Evolutionary conservation across 495 filamentous ascomycete species (phyloP).

Genomic region (Symbiotaphrina buchneri): DNA sequence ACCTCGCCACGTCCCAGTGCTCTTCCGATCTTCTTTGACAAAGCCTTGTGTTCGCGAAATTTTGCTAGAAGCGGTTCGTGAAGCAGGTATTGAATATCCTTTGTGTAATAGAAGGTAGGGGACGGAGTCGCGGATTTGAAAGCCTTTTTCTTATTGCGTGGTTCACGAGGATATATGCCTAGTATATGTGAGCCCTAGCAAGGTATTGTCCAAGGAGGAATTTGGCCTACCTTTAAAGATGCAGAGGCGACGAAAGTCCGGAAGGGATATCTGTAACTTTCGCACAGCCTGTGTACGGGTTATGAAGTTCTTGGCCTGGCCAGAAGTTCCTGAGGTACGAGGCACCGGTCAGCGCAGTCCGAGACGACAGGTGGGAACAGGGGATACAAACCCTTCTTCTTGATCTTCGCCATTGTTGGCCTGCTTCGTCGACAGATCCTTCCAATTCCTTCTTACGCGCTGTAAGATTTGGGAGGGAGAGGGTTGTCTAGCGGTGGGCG

Average conservation of each 20-base stretch:
- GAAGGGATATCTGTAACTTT: conserved; percentile 90
- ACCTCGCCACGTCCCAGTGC: conserved; percentile 83
- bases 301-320: conserved; percentile 95
- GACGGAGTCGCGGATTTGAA: conserved; percentile 71
- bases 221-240: conserved; percentile 67
- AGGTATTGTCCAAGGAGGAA: background rate
- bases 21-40: conserved; percentile 88
- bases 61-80: conserved; percentile 91
- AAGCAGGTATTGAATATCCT: conserved; percentile 93
- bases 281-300: conserved; percentile 89
- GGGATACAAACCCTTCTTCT: conserved; percentile 57
- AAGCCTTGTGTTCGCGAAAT: conserved; percentile 87
- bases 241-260: conserved; percentile 91
- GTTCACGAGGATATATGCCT: conserved; percentile 94
- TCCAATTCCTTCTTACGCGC: no score
- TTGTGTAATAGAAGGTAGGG: conserved; percentile 97
- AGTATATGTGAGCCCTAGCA: background rate
- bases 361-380: background rate
- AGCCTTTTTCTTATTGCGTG: conserved; percentile 87
- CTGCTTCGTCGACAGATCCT: no score
- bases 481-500: no score
- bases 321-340: conserved; percentile 42
- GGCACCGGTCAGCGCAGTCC: background rate
- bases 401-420: conserved; percentile 53
- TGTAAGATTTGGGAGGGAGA: no score